Base-by-base conservation (phyloP, 139 green algal species). In the Auxenochlorella pyrenoidosa region DNA sequence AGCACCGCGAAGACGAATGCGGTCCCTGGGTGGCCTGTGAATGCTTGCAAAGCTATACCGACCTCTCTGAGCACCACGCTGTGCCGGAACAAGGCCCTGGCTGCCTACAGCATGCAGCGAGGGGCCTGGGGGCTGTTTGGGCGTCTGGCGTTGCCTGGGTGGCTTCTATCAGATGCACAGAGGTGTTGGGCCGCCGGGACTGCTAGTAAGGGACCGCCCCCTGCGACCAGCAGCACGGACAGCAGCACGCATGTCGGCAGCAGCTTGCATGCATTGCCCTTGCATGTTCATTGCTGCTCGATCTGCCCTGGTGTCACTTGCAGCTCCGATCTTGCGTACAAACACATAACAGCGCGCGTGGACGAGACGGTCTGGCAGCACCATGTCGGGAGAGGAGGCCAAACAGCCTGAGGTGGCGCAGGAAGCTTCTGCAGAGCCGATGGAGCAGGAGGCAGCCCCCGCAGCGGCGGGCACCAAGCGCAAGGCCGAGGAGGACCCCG, bases 401-500 rank as follows among this genome's bases (percentile, higher is more conserved):
- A 79, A 54, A 5, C 63, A 71, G 70, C 24, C 40, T 13, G 43
- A 60, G 10, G 34, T 66, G 47, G 32, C 32, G 32, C 43, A 54
- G 73, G 36, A 80, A 4, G 22, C 30, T 8, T 38, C 60, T 24
- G 44, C 5, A 18, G 75, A 72, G 32, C 51, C 54, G 36, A 71
- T 83, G 78, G 32, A 82, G 28, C 21, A 76, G 5, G 51, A 84
- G 28, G 79, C 26, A 5, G 58, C 58, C 38, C 32, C 40, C 36
- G 41, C 76, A 82, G 47, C 32, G 30, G 22, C 63, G 0, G 30
- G 40, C 32, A 51, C 34, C 65, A 79, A 87, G 71, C 59, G 70
- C 71, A 87, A 83, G 58, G 72, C 79, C 6, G 86, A 84, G 60
- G 66, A 72, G 21, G 77, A 83, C 40, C 40, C 86, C 0, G 78